Conservation (phyloP, 345 rosid species). For the Eucalyptus microcorys region DNA sequence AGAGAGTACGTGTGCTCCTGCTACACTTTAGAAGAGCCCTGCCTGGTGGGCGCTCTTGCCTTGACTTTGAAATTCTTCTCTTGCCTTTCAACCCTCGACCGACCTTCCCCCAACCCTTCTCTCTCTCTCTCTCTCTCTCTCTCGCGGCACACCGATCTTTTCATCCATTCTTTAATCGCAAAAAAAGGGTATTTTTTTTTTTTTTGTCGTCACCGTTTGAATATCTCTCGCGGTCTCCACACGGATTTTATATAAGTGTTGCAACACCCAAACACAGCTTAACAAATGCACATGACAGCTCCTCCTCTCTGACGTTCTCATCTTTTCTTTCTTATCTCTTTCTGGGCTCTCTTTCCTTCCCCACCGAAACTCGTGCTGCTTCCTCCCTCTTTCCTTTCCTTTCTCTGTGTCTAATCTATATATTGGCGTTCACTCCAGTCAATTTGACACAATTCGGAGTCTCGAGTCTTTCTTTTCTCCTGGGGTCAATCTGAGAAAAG, state of each 20-base stretch:
- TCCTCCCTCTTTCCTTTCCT: not conserved
- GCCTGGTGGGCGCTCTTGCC: not conserved
- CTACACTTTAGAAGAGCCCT: not conserved
- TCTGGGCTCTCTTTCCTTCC: not conserved
- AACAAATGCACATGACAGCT: not conserved
- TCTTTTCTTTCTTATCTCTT: not conserved
- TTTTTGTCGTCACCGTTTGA: not conserved
- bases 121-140: not conserved
- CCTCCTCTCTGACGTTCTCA: not conserved
- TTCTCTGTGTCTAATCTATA: not conserved
- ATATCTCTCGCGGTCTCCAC: not conserved
- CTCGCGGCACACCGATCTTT: not conserved
- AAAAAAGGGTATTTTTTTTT: too few species aligned
- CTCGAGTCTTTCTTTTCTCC: not conserved
- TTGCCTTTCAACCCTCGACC: not conserved
- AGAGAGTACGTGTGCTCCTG: not conserved
- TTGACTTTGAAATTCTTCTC: not conserved
- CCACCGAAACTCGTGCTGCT: not conserved
- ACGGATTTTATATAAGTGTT: not conserved
- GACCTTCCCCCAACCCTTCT: not conserved
- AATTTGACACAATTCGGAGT: not conserved
- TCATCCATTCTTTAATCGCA: not conserved
- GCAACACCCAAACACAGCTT: not conserved
- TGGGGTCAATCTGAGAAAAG: not conserved
- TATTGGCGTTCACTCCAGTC: not conserved